A percentile compares a stretch with the other conserved stretches of the same genome.
These are phyloP conservation scores for Lablab purpureus DNA, from an alignment of 306 rosid species.

Conservation along the genomic window DNA sequence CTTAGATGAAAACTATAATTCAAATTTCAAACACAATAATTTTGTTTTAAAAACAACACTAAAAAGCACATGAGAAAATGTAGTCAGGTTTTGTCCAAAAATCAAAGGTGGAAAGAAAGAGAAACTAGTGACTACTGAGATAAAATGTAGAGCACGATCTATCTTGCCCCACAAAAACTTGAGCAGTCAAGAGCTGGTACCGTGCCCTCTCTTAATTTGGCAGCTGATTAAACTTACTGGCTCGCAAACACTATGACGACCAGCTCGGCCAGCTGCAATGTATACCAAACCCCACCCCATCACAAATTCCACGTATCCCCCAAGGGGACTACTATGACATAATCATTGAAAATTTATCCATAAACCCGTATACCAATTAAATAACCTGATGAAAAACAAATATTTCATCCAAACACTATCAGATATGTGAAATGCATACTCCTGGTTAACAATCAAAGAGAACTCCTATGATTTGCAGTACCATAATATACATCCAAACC, in stretches of 20 bases:
- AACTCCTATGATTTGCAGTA: neutral
- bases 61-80: neutral
- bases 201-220: constrained; percentile 58
- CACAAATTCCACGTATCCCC: neutral
- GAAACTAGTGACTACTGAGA: neutral
- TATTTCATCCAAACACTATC: neutral
- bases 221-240: constrained; percentile 87
- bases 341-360: constrained; percentile 5
- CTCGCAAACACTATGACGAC: constrained; percentile 58
- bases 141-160: constrained; percentile 69
- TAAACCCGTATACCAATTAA: neutral
- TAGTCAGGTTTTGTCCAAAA: neutral
- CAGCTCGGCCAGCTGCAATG: constrained; percentile 89
- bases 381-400: neutral
- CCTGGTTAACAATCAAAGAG: neutral
- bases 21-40: neutral
- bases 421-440: constrained; percentile 5
- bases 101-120: neutral
- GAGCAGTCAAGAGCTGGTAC: constrained; percentile 85
- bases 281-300: constrained; percentile 14
- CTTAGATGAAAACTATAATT: neutral
- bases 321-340: neutral
- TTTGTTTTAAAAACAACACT: neutral
- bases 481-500: constrained; percentile 32
- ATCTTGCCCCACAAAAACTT: constrained; percentile 70